Conservation (phyloP, 805 yeast genomes). For the Candida ulmi region DNA sequence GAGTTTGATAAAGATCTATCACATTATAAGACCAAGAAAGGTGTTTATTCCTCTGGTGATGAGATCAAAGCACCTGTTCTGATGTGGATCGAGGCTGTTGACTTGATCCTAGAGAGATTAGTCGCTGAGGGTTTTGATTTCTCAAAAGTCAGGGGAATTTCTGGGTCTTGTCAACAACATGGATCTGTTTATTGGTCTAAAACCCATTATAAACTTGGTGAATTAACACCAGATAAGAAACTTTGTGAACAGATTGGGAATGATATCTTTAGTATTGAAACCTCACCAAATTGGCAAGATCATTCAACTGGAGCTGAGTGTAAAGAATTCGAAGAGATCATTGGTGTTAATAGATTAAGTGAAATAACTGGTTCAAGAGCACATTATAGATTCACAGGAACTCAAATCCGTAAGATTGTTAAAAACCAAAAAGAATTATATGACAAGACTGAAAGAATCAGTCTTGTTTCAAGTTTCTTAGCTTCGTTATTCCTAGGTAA, state of each 20-base stretch:
- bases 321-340: slow-evolving; percentile 48
- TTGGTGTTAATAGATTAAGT: slow-evolving; percentile 55
- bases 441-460: slow-evolving; percentile 51
- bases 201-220: no score
- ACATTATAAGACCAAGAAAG: slow-evolving; percentile 61
- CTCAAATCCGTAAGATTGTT: slow-evolving; percentile 77
- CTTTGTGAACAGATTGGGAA: slow-evolving; percentile 44
- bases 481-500: slow-evolving; percentile 65
- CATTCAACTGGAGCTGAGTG: slow-evolving; percentile 77
- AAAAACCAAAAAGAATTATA: slow-evolving; percentile 47
- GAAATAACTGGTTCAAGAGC: slow-evolving; percentile 78
- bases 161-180: slow-evolving; percentile 91
- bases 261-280: slow-evolving; percentile 52
- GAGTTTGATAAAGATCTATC: slow-evolving; percentile 67
- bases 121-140: slow-evolving; percentile 49
- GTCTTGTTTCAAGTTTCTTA: slow-evolving; percentile 74
- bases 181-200: slow-evolving; percentile 83
- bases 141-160: slow-evolving; percentile 52
- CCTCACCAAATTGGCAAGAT: slow-evolving; percentile 93
- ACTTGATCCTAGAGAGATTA: slow-evolving; percentile 52
- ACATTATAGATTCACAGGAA: slow-evolving; percentile 85
- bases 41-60: slow-evolving; percentile 58
- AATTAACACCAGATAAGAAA: slow-evolving; percentile 27
- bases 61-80: slow-evolving; percentile 74
- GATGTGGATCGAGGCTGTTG: slow-evolving; percentile 89